A percentile compares a stretch with the other conserved stretches of the same genome.
phyloP scores from a whole-genome alignment of 257 asterid genomes.

The Ballota nigra region DNA sequence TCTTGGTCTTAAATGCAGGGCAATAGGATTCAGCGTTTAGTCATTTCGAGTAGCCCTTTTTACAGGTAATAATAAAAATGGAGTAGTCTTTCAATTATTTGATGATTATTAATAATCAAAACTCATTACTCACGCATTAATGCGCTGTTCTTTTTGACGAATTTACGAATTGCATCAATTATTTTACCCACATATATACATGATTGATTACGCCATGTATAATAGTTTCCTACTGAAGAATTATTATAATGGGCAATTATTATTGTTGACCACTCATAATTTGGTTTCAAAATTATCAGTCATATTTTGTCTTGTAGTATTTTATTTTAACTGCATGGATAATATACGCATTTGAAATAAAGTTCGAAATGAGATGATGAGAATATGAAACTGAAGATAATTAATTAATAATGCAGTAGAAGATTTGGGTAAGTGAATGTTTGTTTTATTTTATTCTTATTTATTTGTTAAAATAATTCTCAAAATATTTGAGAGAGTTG shows the following conservation, averaged over 20 bases:
- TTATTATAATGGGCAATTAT: background rate
- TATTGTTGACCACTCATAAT: background rate
- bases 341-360: too few species aligned
- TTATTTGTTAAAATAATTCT: too few species aligned
- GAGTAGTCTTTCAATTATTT: constrained; percentile 12
- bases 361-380: too few species aligned
- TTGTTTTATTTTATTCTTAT: too few species aligned
- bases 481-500: too few species aligned
- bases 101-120: constrained; percentile 21
- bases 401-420: background rate
- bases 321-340: too few species aligned
- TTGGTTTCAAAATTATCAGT: background rate
- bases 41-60: constrained; percentile 12
- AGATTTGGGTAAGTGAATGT: background rate
- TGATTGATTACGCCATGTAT: background rate
- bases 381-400: too few species aligned
- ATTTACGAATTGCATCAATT: constrained; percentile 10
- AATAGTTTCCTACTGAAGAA: background rate
- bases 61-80: background rate
- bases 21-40: background rate
- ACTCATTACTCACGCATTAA: background rate
- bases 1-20: constrained; percentile 9
- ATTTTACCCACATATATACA: background rate
- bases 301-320: background rate
- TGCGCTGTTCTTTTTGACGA: constrained; percentile 17